A percentile compares a stretch with the other conserved stretches of the same genome.
These are phyloP conservation scores for Trichoderma sp. DNA, from an alignment of 2,329 filamentous ascomycete species.

Conservation along the genomic window DNA sequence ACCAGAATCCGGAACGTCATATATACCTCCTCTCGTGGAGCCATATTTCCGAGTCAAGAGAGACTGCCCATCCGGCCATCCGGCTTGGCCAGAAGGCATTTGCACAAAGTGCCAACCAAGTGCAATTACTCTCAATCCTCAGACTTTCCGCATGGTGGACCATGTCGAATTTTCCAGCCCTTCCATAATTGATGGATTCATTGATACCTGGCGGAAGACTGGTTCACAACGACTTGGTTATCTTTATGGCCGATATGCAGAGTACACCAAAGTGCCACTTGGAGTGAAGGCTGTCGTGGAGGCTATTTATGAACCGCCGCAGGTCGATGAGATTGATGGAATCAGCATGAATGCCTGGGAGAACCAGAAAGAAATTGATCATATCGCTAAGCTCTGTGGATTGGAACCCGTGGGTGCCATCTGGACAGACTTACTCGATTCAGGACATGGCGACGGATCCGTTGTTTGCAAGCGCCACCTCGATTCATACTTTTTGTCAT, in stretches of 20 bases:
- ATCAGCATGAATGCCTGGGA: conserved; percentile 83
- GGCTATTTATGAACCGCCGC: conserved; percentile 94
- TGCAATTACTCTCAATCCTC: conserved; percentile 91
- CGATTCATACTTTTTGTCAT: conserved; percentile 92
- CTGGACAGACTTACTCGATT: conserved; percentile 87
- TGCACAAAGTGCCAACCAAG: conserved; percentile 98
- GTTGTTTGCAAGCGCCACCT: conserved; percentile 95
- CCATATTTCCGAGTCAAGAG: conserved; percentile 87
- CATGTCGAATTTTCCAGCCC: conserved; percentile 94
- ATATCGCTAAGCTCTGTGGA: conserved; percentile 79
- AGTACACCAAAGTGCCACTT: conserved; percentile 89
- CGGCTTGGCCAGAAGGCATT: conserved; percentile 92
- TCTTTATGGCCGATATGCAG: conserved; percentile 85
- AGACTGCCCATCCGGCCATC: conserved; percentile 90
- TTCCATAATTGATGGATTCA: conserved; percentile 80
- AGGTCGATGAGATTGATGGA: conserved; percentile 85
- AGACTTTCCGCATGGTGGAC: conserved; percentile 94
- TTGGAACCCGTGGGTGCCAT: conserved; percentile 89
- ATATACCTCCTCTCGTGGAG: conserved; percentile 91
- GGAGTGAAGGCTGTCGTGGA: conserved; percentile 95
- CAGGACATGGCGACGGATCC: conserved; percentile 77
- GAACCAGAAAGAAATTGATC: conserved; percentile 78
- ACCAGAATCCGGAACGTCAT: conserved; percentile 88
- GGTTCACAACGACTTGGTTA: conserved; percentile 85
- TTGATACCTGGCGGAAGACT: conserved; percentile 88